Evolutionary conservation across 139 green algal genomes (phyloP).

Genomic region (Tetradesmus obliquus): DNA sequence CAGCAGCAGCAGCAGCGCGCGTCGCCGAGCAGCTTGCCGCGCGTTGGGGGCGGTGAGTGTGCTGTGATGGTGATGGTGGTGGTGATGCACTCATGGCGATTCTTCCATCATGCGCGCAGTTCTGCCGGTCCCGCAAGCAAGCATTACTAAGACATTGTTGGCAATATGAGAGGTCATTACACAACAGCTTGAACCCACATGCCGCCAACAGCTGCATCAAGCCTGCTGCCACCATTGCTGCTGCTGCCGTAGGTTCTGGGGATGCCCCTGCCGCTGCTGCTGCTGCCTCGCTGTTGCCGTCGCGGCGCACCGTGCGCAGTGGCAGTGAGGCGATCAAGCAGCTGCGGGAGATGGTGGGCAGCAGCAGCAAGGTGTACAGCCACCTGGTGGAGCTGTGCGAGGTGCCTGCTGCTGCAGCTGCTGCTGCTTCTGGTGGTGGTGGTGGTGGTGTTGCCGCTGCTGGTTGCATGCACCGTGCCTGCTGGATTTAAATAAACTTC

Average conservation of each 20-base stretch:
- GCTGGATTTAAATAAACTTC: not conserved
- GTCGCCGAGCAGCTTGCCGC: not conserved
- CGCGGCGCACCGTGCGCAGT: conserved; percentile 7
- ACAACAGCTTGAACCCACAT: too few relatives aligned
- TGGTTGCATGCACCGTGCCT: too few relatives aligned
- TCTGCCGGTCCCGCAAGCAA: too few relatives aligned
- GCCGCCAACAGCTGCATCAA: not conserved
- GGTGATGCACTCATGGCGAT: too few relatives aligned
- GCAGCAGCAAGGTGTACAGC: conserved; percentile 74
- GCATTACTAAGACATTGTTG: too few relatives aligned
- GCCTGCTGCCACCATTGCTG: not conserved
- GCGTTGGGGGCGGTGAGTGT: not conserved
- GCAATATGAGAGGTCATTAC: too few relatives aligned
- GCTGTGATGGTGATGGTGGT: not conserved
- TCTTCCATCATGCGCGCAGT: too few relatives aligned
- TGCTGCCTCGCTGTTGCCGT: conserved; percentile 5
- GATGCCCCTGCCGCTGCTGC: not conserved
- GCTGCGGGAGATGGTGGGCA: conserved; percentile 67
- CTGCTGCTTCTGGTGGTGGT: not conserved
- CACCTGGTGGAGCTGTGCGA: conserved; percentile 48
- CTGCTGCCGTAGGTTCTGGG: not conserved
- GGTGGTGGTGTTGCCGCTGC: too few relatives aligned
- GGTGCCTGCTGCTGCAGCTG: conserved; percentile 1
- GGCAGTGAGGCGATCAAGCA: conserved; percentile 41
- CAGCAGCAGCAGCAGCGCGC: not conserved